Evolutionary conservation across 257 asterid genomes (phyloP), one percentile per base, ranked within the genome.

Genomic region (Solanum chmielewskii): DNA sequence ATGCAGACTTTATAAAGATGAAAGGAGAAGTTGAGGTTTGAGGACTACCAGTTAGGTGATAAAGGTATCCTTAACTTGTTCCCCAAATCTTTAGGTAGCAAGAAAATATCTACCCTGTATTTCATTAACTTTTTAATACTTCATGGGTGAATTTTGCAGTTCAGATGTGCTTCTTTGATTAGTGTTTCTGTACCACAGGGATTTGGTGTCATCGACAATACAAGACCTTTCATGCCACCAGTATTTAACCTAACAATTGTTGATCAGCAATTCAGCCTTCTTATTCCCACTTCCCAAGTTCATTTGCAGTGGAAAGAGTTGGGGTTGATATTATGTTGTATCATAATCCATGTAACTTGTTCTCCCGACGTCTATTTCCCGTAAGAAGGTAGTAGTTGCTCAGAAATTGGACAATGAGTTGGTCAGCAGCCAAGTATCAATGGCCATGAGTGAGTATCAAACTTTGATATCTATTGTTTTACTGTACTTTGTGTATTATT

Each of bases 41-140:
- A 96, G 93, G 97, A 95, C 91, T 92, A 94, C 91, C 94, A 90
- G 85, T 81, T 82, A 39, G 93, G 93, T 69, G 94, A 91, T 88
- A 93, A 93, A 92, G 98, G 98, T 94, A 75, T 64, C 80, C 74
- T 78, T 87, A 83, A 87, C 29, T 33, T 42, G 8, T 42, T 69
- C 52, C 41, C 66, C 52, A 35, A 52, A 33, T 25, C 14, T 78
- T 33, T 39, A 21, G 56, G 33, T 31, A 14, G 2, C 62, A 77
- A 15, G 11, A 14, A 77, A 77, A 35, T 35, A n/a, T 77, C 39
- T 44, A 77, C 37, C 14, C 45, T 77, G 31, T 74, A 44, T 25
- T 25, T 44, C 23, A n/a, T 76, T 74, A 37, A 74, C 18, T 37
- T 37, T 35, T 20, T 74, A 13, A 44, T 42, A 44, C 56, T 77